Percentiles rank a stretch among this genome's conserved stretches.
Evolutionary conservation across 306 rosid genomes (phyloP).

Genomic region (Pachyrhizus erosus): DNA sequence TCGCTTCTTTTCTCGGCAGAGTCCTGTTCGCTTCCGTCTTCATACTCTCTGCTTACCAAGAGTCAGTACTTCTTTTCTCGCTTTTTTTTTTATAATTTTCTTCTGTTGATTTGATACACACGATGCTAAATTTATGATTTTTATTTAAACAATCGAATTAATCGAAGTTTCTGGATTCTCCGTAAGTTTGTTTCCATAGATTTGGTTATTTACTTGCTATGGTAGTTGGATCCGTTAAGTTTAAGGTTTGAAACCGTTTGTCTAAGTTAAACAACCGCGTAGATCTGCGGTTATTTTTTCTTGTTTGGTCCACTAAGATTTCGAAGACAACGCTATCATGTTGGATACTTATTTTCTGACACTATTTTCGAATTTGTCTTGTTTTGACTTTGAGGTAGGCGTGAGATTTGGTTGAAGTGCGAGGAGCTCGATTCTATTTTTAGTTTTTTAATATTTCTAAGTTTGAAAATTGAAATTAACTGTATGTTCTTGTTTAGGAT

Average conservation of each 20-base stretch:
- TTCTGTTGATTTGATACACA: not conserved
- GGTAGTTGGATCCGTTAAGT: constrained; percentile 49
- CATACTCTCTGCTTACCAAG: constrained; percentile 49
- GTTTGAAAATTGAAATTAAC: not conserved
- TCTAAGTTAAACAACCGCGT: not conserved
- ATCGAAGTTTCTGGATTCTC: not conserved
- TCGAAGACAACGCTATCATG: not conserved
- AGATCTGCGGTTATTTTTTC: constrained; percentile 41
- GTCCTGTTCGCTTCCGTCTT: constrained; percentile 47
- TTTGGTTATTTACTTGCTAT: constrained; percentile 18
- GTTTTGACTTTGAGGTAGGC: not conserved
- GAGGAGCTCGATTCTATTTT: not conserved
- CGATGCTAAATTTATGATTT: too few relatives aligned
- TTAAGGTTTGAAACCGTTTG: constrained; percentile 16
- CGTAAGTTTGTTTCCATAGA: not conserved
- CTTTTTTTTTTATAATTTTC: not conserved
- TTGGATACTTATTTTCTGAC: not conserved
- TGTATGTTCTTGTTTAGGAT: not conserved
- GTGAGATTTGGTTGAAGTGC: constrained; percentile 3
- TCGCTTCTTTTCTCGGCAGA: constrained; percentile 45
- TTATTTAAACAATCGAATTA: not conserved
- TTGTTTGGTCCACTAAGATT: not conserved
- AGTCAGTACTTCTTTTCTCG: not conserved
- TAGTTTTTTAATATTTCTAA: not conserved
- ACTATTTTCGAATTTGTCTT: not conserved